phyloP scores from a whole-genome alignment of 2,329 filamentous ascomycete genomes.

The Nigrospora oryzae region DNA sequence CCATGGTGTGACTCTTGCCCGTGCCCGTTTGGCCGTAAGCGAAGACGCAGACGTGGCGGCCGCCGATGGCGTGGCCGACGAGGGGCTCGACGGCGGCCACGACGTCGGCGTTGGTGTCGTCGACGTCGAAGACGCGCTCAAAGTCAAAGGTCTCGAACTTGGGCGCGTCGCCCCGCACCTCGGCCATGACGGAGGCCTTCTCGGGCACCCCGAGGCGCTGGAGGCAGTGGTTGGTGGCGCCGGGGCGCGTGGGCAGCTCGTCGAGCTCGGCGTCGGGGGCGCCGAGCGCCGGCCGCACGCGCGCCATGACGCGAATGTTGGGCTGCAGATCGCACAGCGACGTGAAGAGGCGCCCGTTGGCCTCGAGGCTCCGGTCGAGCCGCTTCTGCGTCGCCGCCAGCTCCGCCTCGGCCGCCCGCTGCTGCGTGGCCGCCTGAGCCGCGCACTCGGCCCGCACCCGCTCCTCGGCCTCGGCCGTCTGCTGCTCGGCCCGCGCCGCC shows the following conservation, averaged over 20 bases:
- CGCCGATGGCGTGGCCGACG: conserved; percentile 1
- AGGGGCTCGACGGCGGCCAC: conserved; percentile 3
- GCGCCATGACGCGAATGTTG: conserved; percentile 3
- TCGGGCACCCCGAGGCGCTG: neutral
- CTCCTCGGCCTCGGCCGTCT: too few relatives aligned
- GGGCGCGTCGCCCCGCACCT: neutral
- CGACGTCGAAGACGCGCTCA: conserved; percentile 2
- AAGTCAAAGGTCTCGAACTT: conserved; percentile 1
- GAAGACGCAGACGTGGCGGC: conserved; percentile 3
- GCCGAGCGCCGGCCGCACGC: conserved; percentile 1
- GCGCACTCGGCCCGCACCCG: too few relatives aligned
- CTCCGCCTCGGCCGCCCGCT: too few relatives aligned
- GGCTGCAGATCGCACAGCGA: conserved; percentile 1
- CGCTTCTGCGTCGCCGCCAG: too few relatives aligned
- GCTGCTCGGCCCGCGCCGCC: too few relatives aligned
- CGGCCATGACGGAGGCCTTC: neutral
- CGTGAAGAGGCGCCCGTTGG: conserved; percentile 1
- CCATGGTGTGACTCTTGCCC: conserved; percentile 4
- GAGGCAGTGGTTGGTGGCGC: neutral
- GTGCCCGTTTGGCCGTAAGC: conserved; percentile 4
- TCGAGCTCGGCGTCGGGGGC: neutral
- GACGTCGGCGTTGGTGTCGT: conserved; percentile 1
- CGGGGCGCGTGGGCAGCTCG: neutral
- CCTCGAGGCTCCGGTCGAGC: neutral
- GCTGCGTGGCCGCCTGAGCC: too few relatives aligned